phyloP scores from a whole-genome alignment of 495 filamentous ascomycete species.

The Apiosordaria backusii region DNA sequence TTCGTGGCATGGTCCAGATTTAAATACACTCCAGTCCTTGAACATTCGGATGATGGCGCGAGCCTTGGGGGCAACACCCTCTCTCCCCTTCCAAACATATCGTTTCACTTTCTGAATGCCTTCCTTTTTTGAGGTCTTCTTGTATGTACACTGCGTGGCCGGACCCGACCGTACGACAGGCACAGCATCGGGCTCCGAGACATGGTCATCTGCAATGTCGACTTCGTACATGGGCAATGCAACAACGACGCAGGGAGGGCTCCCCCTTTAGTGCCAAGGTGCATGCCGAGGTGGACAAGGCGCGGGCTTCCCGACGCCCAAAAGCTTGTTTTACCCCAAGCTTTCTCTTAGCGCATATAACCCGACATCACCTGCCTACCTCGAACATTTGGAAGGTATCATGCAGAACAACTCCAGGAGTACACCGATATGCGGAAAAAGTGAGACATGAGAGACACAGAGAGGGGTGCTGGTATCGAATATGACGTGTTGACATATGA shows the following conservation, averaged over 20 bases:
- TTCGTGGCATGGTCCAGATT: too few species aligned
- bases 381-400: not conserved
- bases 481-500: not conserved
- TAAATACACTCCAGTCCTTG: too few species aligned
- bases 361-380: slow-evolving; percentile 12
- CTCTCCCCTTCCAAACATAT: too few species aligned
- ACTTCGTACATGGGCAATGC: too few species aligned
- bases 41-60: too few species aligned
- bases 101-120: too few species aligned
- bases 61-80: too few species aligned
- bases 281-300: slow-evolving; percentile 5
- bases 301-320: not conserved
- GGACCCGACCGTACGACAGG: not conserved
- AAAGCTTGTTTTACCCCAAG: slow-evolving; percentile 16
- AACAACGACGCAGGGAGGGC: too few species aligned
- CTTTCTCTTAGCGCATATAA: not conserved
- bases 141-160: too few species aligned
- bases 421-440: not conserved
- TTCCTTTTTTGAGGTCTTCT: not conserved
- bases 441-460: not conserved
- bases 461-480: not conserved
- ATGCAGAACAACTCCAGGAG: not conserved
- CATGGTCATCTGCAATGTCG: not conserved
- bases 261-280: not conserved
- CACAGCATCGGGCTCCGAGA: not conserved